These are phyloP conservation scores for Marchantia paleacea DNA, from an alignment of 225 moss, liverwort and hornwort species.

Conservation along the genomic window DNA sequence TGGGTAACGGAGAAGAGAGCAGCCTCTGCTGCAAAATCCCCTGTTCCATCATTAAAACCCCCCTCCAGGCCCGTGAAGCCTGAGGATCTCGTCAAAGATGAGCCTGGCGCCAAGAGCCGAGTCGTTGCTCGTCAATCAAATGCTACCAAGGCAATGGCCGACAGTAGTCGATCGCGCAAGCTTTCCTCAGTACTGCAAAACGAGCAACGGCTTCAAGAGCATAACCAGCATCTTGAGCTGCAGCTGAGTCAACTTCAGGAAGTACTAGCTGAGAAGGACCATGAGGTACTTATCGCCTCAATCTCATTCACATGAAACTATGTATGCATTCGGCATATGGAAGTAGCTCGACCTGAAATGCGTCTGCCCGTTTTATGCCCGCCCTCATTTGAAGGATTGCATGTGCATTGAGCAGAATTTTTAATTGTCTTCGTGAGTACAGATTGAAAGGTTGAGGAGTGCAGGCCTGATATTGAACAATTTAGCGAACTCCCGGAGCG, in stretches of 20 bases:
- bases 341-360: neutral
- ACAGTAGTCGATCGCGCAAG: slow-evolving; percentile 26
- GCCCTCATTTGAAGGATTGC: neutral
- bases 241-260: slow-evolving; percentile 27
- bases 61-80: neutral
- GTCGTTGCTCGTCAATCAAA: slow-evolving; percentile 1
- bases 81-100: neutral
- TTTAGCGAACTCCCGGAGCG: slow-evolving; percentile 29
- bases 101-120: neutral
- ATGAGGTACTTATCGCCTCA: slow-evolving; percentile 10
- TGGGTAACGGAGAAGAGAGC: slow-evolving; percentile 26
- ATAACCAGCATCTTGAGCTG: slow-evolving; percentile 27
- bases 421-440: neutral
- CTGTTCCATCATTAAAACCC: slow-evolving; percentile 10
- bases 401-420: neutral
- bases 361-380: neutral
- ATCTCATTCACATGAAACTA: too few relatives aligned
- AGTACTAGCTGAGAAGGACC: slow-evolving; percentile 25
- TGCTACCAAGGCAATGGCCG: slow-evolving; percentile 2
- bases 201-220: slow-evolving; percentile 36
- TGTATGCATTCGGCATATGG: neutral
- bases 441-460: slow-evolving; percentile 35
- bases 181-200: slow-evolving; percentile 30
- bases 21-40: neutral
- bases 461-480: slow-evolving; percentile 37